Evolutionary conservation across 2,329 filamentous ascomycete genomes (phyloP).

Genomic region (Epichloe coenophiala): DNA sequence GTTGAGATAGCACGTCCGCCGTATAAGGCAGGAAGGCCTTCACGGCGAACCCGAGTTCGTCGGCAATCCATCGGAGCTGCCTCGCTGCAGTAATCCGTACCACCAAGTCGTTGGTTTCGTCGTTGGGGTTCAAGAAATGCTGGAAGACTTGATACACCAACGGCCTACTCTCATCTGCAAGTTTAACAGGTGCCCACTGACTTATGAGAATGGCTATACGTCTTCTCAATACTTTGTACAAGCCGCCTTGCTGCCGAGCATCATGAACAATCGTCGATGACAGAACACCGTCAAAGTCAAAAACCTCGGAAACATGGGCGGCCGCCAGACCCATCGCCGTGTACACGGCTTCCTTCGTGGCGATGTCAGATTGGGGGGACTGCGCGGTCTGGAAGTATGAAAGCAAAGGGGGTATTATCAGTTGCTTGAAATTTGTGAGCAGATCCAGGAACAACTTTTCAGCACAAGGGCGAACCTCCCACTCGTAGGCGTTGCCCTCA

Average conservation of each 20-base stretch:
- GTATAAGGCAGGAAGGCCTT: conserved; percentile 67
- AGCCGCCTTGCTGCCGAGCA: conserved; percentile 46
- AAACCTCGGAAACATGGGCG: conserved; percentile 53
- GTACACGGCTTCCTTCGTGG: conserved; percentile 89
- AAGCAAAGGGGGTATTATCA: conserved; percentile 67
- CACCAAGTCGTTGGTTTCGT: conserved; percentile 75
- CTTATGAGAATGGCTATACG: conserved; percentile 80
- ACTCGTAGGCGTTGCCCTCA: conserved; percentile 77
- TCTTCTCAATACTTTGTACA: conserved; percentile 72
- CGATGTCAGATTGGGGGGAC: conserved; percentile 49
- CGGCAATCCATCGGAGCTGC: conserved; percentile 65
- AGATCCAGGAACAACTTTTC: conserved; percentile 91
- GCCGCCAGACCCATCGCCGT: conserved; percentile 82
- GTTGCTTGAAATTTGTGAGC: conserved; percentile 72
- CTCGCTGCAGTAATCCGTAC: conserved; percentile 84
- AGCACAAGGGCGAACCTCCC: conserved; percentile 79
- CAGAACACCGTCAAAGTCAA: conserved; percentile 78
- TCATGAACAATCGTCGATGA: conserved; percentile 63
- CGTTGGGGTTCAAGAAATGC: conserved; percentile 65
- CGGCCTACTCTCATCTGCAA: conserved; percentile 52
- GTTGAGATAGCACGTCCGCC: conserved; percentile 53
- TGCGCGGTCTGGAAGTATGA: conserved; percentile 71
- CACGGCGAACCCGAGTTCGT: conserved; percentile 71
- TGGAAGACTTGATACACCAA: conserved; percentile 81
- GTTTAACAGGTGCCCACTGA: conserved; percentile 75